Base-by-base conservation (phyloP, 352 stramenopile genomes). In the Pythium angustatum region DNA sequence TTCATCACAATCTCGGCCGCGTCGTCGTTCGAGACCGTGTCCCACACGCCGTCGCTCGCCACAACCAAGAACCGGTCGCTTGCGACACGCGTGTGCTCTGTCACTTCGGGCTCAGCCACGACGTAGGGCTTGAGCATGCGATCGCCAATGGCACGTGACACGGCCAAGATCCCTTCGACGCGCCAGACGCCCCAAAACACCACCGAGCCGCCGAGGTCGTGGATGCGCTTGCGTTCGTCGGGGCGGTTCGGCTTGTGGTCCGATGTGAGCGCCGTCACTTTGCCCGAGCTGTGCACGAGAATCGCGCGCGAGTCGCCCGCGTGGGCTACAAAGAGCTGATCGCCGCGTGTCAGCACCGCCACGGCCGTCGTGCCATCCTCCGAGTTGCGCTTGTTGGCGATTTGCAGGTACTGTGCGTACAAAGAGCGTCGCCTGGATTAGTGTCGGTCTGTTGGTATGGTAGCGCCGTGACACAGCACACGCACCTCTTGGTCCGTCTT, bases 161-260 rank as follows among this genome's bases (percentile, higher is more conserved):
- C 91, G 21, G 93, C 93, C 44, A 98, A 77, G 51, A 98, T 94
- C 34, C 93, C 94, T 69, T 98, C 85, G n/a, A 98, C 93, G 44
- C 94, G 86, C 88, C 91, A 97, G 36, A 97, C 87, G 22, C 93
- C 93, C 85, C 87, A 96, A 56, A 96, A 90, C 14, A 96, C 87
- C 3, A 98, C 88, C 24, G 78, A 92, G 40, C 93, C 93, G 28
- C 93, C 93, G 19, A 96, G 70, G 49, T 93, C 82, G 43, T 89
- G 80, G 56, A 98, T 95, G 38, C 93, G 81, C 53, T 89, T 85
- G 45, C 83, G 79, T 75, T 98, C 93, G 47, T 98, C 90, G 30
- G 87, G 83, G 27, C 88, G 86, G 61, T 96, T 96, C 15, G 93
- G 93, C 71, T 97, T 97, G 70, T 98, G 93, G 69, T 98, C 93